phyloP scores from a whole-genome alignment of 2,329 filamentous ascomycete species.

The Xylariaceae sp. region DNA sequence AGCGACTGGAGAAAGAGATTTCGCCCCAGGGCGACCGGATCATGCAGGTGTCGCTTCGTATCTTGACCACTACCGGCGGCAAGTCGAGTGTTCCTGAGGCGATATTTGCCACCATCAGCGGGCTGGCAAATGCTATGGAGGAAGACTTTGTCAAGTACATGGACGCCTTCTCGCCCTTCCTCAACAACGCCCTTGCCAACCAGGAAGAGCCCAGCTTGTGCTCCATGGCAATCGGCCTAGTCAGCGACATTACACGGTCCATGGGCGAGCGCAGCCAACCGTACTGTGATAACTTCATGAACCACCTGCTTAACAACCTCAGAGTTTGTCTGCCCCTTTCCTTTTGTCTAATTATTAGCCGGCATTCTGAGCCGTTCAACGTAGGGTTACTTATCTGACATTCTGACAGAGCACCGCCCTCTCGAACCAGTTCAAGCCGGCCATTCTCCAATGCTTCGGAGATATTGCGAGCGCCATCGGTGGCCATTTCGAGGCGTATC shows the following conservation, averaged over 20 bases:
- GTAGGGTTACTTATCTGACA: constrained; percentile 24
- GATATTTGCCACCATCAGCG: constrained; percentile 84
- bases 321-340: constrained; percentile 41
- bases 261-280: constrained; percentile 86
- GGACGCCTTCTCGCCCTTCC: constrained; percentile 85
- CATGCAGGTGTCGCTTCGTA: constrained; percentile 80
- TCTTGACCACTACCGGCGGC: constrained; percentile 66
- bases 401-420: constrained; percentile 63
- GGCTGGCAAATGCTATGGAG: constrained; percentile 85
- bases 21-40: constrained; percentile 85
- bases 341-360: no score
- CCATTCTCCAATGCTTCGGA: constrained; percentile 95
- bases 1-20: constrained; percentile 85
- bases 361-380: no score
- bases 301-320: constrained; percentile 87
- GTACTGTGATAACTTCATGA: constrained; percentile 97
- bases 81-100: constrained; percentile 95
- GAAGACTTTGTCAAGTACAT: constrained; percentile 96
- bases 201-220: constrained; percentile 92
- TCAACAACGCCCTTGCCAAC: constrained; percentile 91
- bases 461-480: constrained; percentile 94
- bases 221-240: constrained; percentile 93
- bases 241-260: constrained; percentile 91
- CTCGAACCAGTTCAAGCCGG: constrained; percentile 94
- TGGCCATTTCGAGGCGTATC: constrained; percentile 85